Percentiles rank a stretch among this genome's conserved stretches.
Conservation (phyloP, 257 asterid genomes). For the Thymus mandschuricus region DNA sequence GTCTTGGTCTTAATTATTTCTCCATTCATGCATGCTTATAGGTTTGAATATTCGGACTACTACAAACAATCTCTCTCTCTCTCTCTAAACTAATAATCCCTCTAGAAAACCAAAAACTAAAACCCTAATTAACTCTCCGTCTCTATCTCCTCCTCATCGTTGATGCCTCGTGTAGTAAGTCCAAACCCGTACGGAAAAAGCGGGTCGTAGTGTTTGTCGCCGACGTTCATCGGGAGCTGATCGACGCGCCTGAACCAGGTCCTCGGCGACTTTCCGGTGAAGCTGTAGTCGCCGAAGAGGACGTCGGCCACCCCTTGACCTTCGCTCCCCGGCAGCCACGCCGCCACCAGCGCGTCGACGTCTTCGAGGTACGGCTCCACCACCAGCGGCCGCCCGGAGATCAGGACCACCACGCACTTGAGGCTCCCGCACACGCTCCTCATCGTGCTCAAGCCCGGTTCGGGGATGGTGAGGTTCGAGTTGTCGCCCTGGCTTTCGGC, state of each 20-base stretch:
- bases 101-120: too few species aligned
- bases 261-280: conserved; percentile 55
- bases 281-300: conserved; percentile 58
- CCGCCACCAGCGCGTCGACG: conserved; percentile 65
- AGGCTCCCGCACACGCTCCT: conserved; percentile 43
- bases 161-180: conserved; percentile 38
- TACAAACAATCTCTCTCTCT: too few species aligned
- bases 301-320: conserved; percentile 70
- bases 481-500: conserved; percentile 52
- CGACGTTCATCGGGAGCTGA: conserved; percentile 67
- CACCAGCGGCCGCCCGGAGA: conserved; percentile 62
- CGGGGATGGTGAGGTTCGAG: conserved; percentile 42
- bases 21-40: neutral
- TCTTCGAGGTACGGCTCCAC: conserved; percentile 43
- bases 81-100: too few species aligned
- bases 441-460: conserved; percentile 41
- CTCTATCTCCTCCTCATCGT: too few species aligned
- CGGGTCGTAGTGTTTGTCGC: conserved; percentile 60
- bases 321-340: conserved; percentile 75
- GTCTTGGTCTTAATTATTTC: neutral
- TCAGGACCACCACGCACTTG: conserved; percentile 57
- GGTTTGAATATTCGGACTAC: too few species aligned
- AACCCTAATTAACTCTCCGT: too few species aligned
- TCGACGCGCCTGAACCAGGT: conserved; percentile 67
- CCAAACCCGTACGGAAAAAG: conserved; percentile 66